Percentiles rank a stretch among this genome's conserved stretches.
phyloP scores from a whole-genome alignment of 2,329 filamentous ascomycete species.

The Stemphylium vesicarium region DNA sequence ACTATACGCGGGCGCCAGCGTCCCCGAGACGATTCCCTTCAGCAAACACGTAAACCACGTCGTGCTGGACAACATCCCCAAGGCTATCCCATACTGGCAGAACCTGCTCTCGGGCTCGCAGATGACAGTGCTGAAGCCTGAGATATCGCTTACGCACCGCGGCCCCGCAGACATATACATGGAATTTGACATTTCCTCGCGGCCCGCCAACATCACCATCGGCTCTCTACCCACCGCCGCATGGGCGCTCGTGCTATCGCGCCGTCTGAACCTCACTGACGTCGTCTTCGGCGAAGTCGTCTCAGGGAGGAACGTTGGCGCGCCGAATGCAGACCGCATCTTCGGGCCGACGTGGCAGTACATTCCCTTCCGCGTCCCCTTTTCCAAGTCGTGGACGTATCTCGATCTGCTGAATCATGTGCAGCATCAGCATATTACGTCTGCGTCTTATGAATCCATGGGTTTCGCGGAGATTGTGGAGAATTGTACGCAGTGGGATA shows the following conservation, averaged over 20 bases:
- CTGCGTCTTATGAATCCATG: slow-evolving; percentile 45
- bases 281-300: slow-evolving; percentile 72
- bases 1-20: slow-evolving; percentile 53
- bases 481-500: slow-evolving; percentile 43
- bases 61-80: slow-evolving; percentile 50
- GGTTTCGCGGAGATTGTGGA: slow-evolving; percentile 46
- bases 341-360: slow-evolving; percentile 73
- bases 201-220: slow-evolving; percentile 63
- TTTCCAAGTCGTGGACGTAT: slow-evolving; percentile 56
- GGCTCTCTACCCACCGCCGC: slow-evolving; percentile 71
- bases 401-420: slow-evolving; percentile 43
- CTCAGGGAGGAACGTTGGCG: slow-evolving; percentile 66
- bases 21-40: slow-evolving; percentile 50
- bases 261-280: slow-evolving; percentile 59
- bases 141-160: slow-evolving; percentile 37
- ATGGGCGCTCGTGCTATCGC: slow-evolving; percentile 68
- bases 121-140: slow-evolving; percentile 52
- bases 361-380: slow-evolving; percentile 66
- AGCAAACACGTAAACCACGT: slow-evolving; percentile 55
- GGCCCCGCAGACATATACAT: slow-evolving; percentile 38
- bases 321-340: slow-evolving; percentile 62
- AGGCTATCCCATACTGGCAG: slow-evolving; percentile 66
- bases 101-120: slow-evolving; percentile 63
- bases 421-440: slow-evolving; percentile 45
- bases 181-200: slow-evolving; percentile 49